Conservation (phyloP, 1,284 basidiomycete species). For the Sanghuangporus sanghuang region DNA sequence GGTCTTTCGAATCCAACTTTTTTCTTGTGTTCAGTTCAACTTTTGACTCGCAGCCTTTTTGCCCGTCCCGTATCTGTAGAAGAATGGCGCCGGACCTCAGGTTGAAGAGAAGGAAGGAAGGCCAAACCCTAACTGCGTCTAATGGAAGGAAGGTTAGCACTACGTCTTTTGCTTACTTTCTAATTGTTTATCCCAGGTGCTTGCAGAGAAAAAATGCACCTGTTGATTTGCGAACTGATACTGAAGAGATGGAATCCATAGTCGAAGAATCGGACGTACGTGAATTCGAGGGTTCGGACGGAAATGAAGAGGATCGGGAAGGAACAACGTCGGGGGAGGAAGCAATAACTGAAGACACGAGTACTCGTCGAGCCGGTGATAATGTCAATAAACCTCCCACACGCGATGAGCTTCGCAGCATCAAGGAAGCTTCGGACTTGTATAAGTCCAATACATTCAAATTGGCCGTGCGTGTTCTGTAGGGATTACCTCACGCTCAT, state of each 20-base stretch:
- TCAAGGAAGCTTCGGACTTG: constrained; percentile 75
- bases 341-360: not conserved
- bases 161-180: not conserved
- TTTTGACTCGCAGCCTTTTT: not conserved
- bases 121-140: not conserved
- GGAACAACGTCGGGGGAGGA: constrained; percentile 17
- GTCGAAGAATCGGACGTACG: not conserved
- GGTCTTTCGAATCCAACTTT: not conserved
- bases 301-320: constrained; percentile 26
- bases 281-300: constrained; percentile 25
- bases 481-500: constrained; percentile 2
- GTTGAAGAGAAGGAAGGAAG: constrained; percentile 2
- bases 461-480: constrained; percentile 48
- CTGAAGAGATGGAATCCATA: not conserved
- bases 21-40: not conserved
- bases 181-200: not conserved
- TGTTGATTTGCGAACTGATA: not conserved
- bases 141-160: not conserved
- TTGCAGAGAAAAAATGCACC: not conserved
- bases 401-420: constrained; percentile 68
- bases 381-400: constrained; percentile 47
- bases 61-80: not conserved
- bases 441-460: constrained; percentile 84
- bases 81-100: not conserved
- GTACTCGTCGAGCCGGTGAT: constrained; percentile 17